Evolutionary conservation across 2,329 filamentous ascomycete genomes (phyloP), one percentile per base, ranked within the genome.

Genomic region (Claviceps purpurea): DNA sequence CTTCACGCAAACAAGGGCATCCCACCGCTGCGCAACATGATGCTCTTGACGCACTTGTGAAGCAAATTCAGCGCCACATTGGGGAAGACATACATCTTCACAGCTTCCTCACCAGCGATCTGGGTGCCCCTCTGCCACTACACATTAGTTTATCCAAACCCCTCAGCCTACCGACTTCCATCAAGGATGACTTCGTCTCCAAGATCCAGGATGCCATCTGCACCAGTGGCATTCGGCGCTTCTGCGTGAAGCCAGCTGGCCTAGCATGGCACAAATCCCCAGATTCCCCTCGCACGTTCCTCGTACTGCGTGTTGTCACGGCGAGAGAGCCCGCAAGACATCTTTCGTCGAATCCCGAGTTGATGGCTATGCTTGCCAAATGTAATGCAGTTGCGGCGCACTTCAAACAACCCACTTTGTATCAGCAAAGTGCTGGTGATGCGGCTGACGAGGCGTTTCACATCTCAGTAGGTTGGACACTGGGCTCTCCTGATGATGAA

Each of bases 141-240:
- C 93, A 98, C 67, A 82, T 98, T 61, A 95, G 89, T 59, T 76
- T 98, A 6, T 97, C 93, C 7, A 78, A 88, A 5, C 85, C 93
- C 0, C 71, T 97, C 49, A 77, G 82, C 13, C 78, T 98, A 37
- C 72, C 73, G 47, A 89, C 87, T 0, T 74, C 82, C n/a, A 75
- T 84, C 56, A 88, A 87, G 58, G 79, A 84, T 30, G 59, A 57
- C 0, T 96, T 95, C 62, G 70, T 85, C 5, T 67, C 76, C 4
- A 66, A 68, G 0, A 64, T 95, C 5, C 64, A 69, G 39, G 62
- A 65, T 1, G 60, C 67, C 8, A 58, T 85, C 4, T 43, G 47
- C 2, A 51, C 52, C 2, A 59, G 61, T 40, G 54, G 65, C 52
- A 53, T 61, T 14, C 47, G 47, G 3, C 54, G 60, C 14, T 76